Evolutionary conservation across 768 basidiomycete species (phyloP).

Genomic region (Calvatia gigantea): DNA sequence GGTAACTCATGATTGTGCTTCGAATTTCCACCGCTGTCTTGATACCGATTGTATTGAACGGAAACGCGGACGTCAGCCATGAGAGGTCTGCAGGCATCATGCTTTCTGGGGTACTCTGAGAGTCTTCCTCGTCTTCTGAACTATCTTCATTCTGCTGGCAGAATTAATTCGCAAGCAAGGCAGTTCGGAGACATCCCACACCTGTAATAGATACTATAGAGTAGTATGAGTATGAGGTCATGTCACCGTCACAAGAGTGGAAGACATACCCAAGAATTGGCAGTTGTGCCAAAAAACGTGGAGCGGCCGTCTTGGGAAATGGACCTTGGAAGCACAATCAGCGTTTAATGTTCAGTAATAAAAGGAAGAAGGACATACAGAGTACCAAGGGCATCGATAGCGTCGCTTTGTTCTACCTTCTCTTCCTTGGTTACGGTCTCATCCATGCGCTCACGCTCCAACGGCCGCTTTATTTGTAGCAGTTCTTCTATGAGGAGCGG

Average conservation of each 20-base stretch:
- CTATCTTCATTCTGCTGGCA: constrained; percentile 55
- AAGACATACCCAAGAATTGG: constrained; percentile 63
- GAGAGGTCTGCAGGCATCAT: constrained; percentile 48
- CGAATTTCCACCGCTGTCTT: constrained; percentile 43
- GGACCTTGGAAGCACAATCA: constrained; percentile 36
- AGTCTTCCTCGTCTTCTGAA: constrained; percentile 49
- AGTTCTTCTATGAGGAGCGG: constrained; percentile 60
- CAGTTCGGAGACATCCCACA: no score
- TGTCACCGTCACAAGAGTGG: constrained; percentile 4
- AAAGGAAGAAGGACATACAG: constrained; percentile 36
- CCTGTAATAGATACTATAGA: constrained; percentile 62
- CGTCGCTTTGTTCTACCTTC: constrained; percentile 47
- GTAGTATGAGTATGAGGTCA: constrained; percentile 14
- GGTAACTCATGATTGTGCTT: constrained; percentile 37
- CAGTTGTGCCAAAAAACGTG: constrained; percentile 62
- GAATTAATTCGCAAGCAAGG: constrained; percentile 4
- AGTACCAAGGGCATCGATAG: constrained; percentile 62
- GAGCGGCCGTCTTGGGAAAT: constrained; percentile 60
- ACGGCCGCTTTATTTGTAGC: constrained; percentile 61
- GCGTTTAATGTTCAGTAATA: constrained; percentile 5
- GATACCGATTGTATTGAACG: constrained; percentile 43
- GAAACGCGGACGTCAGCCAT: constrained; percentile 60
- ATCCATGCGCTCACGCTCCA: constrained; percentile 55
- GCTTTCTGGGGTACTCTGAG: constrained; percentile 27
- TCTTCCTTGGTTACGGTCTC: constrained; percentile 32